phyloP scores from a whole-genome alignment of 148 eudicot species.

The Cornus kousa region DNA sequence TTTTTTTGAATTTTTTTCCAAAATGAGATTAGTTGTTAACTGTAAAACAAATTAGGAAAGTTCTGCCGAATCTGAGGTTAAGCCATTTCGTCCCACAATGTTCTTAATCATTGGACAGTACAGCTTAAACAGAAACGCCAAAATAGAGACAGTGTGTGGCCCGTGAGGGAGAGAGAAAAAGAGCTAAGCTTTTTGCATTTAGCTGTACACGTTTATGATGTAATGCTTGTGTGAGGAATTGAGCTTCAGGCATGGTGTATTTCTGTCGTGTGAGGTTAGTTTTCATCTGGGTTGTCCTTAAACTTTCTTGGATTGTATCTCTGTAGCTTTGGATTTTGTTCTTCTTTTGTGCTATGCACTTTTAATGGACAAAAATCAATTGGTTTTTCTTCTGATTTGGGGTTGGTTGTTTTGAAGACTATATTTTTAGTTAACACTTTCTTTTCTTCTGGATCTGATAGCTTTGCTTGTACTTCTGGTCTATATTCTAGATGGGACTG shows the following conservation, averaged over 20 bases:
- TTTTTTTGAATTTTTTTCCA: neutral
- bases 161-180: neutral
- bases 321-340: constrained; percentile 11
- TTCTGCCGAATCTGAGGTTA: neutral
- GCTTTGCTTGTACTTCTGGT: constrained; percentile 5
- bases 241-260: constrained; percentile 1
- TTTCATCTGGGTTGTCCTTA: constrained; percentile 22
- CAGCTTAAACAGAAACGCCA: neutral
- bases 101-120: neutral
- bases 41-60: neutral
- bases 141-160: neutral
- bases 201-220: neutral
- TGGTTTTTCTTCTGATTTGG: neutral
- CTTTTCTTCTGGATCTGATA: neutral
- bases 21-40: neutral
- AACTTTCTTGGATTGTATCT: constrained; percentile 3
- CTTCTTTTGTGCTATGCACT: neutral
- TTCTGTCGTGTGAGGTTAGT: constrained; percentile 4
- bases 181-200: neutral
- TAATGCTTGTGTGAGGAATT: neutral
- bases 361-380: neutral
- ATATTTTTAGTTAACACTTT: neutral
- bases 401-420: constrained; percentile 6
- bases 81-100: neutral
- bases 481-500: constrained; percentile 4